These are phyloP conservation scores for Achaetomiella virescens DNA, from an alignment of 495 filamentous ascomycete species.

Conservation along the genomic window DNA sequence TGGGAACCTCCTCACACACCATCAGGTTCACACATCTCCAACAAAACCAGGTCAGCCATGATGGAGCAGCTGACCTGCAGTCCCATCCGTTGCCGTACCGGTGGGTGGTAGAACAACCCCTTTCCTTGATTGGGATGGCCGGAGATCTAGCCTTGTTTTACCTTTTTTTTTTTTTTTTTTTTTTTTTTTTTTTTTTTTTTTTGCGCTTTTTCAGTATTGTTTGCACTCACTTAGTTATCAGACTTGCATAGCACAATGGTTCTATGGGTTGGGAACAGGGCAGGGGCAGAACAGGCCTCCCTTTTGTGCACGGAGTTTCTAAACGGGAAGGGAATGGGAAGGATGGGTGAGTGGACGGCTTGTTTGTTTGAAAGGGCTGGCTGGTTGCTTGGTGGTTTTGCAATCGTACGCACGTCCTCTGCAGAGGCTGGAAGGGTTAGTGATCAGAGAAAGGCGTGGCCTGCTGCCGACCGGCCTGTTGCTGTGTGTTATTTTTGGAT, in stretches of 20 bases:
- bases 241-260: slow-evolving; percentile 24
- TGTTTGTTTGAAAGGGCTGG: neutral
- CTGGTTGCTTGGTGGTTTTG: neutral
- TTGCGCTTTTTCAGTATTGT: neutral
- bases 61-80: neutral
- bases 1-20: too few species aligned
- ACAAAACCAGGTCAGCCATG: too few species aligned
- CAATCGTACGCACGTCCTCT: neutral
- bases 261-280: slow-evolving; percentile 2
- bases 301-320: slow-evolving; percentile 12
- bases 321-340: neutral
- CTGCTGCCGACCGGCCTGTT: too few species aligned
- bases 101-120: too few species aligned
- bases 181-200: slow-evolving; percentile 4
- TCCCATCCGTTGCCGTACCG: neutral
- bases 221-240: neutral
- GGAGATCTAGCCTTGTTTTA: too few species aligned
- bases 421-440: too few species aligned
- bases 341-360: neutral
- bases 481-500: too few species aligned
- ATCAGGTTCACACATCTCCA: too few species aligned
- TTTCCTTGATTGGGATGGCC: too few species aligned
- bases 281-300: neutral
- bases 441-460: too few species aligned
- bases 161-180: slow-evolving; percentile 4